Evolutionary conservation across 2,329 filamentous ascomycete genomes (phyloP), one percentile per base, ranked within the genome.

Genomic region (Alternaria sp.): DNA sequence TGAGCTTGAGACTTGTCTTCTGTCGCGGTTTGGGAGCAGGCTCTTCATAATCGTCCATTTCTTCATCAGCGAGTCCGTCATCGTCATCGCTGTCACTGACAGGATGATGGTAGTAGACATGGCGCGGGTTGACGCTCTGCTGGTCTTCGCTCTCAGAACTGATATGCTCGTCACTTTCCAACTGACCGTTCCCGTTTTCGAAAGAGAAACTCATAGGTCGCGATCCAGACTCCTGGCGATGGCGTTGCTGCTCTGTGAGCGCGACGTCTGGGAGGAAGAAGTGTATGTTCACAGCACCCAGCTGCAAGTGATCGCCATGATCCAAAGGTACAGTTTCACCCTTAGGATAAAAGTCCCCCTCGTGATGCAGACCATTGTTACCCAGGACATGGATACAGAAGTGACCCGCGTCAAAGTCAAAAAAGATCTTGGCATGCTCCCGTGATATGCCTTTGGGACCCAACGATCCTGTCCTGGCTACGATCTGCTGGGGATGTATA

Each of bases 371-470:
- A 6, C 90, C 90, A 67, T 93, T 93, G 63, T 82, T 79, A 36
- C 87, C 87, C 51, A 87, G 81, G 2, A 89, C 84, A 54, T 85
- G 80, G 47, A 91, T 87, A 72, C 92, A 87, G 70, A 92, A 94
- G 7, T 86, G 81, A 20, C 86, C 83, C 41, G 83, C 83, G 12
- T 87, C 81, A 62, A 86, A 82, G 69, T 91, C 90, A 78, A 89
- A 94, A 47, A 86, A 82, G 67, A 94, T 92, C 69, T 88, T 89
- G 49, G 92, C 81, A 75, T 94, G 91, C 67, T 90, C 82, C 62
- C 91, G 84, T 4, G 91, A 94, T 55, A 94, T 93, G 51, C 86
- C 86, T 72, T 90, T 91, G 51, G 91, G 91, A 3, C 87, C 85
- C 61, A 87, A 87, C 49, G 86, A 82, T 5, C 85, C 85, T 2